phyloP scores from a whole-genome alignment of 1,284 basidiomycete species.

The Ceratorhiza oryzae-sativae region DNA sequence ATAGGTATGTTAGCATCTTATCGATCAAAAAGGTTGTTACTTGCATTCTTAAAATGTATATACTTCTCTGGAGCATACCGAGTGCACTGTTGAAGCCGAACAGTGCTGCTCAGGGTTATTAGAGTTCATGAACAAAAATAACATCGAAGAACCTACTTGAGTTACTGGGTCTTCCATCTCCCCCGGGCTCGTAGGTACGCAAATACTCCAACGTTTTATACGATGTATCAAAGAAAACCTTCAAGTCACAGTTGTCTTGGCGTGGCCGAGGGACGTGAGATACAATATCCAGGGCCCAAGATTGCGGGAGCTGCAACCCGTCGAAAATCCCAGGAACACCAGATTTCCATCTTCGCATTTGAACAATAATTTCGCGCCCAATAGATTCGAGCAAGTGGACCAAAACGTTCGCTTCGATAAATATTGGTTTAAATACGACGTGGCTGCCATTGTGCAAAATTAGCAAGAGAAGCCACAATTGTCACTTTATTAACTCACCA shows the following conservation, averaged over 20 bases:
- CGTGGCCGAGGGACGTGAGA: background rate
- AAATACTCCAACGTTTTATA: constrained; percentile 5
- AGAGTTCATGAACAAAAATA: background rate
- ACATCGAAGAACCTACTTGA: background rate
- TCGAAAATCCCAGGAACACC: background rate
- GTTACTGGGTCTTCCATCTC: background rate
- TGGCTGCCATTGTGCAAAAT: background rate
- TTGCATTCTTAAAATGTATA: constrained; percentile 8
- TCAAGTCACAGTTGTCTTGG: background rate
- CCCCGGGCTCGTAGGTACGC: background rate
- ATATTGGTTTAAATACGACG: constrained; percentile 1
- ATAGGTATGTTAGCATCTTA: background rate
- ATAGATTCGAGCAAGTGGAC: constrained; percentile 24
- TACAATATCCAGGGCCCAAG: constrained; percentile 34
- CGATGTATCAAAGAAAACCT: background rate
- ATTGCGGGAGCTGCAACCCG: constrained; percentile 10
- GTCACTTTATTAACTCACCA: background rate
- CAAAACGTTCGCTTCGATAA: constrained; percentile 23
- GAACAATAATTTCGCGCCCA: constrained; percentile 26
- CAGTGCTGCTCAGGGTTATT: background rate
- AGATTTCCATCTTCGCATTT: background rate
- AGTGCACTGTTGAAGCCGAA: background rate
- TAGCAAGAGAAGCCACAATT: background rate
- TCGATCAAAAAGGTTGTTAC: background rate
- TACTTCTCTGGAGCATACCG: background rate